Evolutionary conservation across 768 basidiomycete species (phyloP).

Genomic region (Serendipita sp.): DNA sequence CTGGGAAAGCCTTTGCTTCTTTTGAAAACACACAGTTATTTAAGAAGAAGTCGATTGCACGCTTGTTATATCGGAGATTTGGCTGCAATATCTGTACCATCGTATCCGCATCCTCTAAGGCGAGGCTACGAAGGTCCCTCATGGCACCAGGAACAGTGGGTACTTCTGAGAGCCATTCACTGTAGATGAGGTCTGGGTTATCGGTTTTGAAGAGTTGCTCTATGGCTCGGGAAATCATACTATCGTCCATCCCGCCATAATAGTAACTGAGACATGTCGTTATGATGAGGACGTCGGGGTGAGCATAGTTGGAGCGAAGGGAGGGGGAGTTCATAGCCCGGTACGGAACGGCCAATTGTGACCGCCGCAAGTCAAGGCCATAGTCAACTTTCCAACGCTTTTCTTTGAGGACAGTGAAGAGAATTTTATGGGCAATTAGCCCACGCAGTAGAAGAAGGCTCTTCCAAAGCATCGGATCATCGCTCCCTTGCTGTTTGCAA

Average conservation of each 20-base stretch:
- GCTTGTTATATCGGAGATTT: conserved; percentile 24
- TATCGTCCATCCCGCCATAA: conserved; percentile 28
- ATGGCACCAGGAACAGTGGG: conserved; percentile 19
- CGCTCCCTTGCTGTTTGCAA: conserved; percentile 8
- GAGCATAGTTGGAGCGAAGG: conserved; percentile 33
- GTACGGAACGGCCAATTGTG: conserved; percentile 36
- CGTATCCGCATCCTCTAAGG: conserved; percentile 26
- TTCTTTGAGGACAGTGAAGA: conserved; percentile 24
- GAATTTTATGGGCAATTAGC: conserved; percentile 27
- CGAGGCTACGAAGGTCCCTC: conserved; percentile 25
- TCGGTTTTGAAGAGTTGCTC: conserved; percentile 26
- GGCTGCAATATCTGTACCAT: conserved; percentile 19
- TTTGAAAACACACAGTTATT: conserved; percentile 33
- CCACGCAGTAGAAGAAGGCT: conserved; percentile 31
- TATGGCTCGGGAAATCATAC: conserved; percentile 27
- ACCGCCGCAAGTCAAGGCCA: conserved; percentile 29
- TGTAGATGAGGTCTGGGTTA: conserved; percentile 29
- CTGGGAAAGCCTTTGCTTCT: conserved; percentile 32
- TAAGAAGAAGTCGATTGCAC: conserved; percentile 33
- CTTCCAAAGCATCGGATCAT: neutral
- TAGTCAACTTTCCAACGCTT: conserved; percentile 38
- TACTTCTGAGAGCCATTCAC: conserved; percentile 20
- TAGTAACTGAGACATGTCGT: conserved; percentile 37
- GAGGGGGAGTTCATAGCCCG: conserved; percentile 35
- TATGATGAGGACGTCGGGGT: conserved; percentile 33